A percentile compares a stretch with the other conserved stretches of the same genome.
phyloP scores from a whole-genome alignment of 306 rosid genomes.

The Argentina anserina region DNA sequence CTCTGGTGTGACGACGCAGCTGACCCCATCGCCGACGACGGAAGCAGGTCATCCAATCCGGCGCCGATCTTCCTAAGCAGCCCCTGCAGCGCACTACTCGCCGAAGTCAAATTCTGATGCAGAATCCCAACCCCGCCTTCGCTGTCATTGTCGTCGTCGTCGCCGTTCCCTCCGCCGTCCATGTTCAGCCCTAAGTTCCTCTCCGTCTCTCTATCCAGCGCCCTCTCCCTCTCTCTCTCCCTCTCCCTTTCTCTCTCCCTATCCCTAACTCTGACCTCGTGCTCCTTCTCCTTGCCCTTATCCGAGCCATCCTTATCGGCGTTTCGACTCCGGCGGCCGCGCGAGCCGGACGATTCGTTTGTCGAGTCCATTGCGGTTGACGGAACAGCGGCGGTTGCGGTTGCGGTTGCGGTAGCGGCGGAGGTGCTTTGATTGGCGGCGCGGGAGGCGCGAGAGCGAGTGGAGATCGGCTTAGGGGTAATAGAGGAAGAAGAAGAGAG shows the following conservation, averaged over 20 bases:
- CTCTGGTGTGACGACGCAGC: slow-evolving; percentile 82
- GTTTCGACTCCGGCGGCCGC: slow-evolving; percentile 66
- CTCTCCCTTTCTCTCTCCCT: slow-evolving; percentile 71
- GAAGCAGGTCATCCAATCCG: slow-evolving; percentile 91
- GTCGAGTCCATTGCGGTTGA: slow-evolving; percentile 62
- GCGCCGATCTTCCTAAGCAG: slow-evolving; percentile 92
- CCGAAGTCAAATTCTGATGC: slow-evolving; percentile 82
- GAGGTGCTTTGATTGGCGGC: no score
- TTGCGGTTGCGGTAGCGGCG: no score
- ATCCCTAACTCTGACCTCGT: slow-evolving; percentile 82
- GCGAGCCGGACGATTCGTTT: slow-evolving; percentile 85
- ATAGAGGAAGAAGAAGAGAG: slow-evolving; percentile 38
- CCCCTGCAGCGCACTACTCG: slow-evolving; percentile 98
- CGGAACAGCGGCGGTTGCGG: slow-evolving; percentile 34
- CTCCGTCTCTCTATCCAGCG: slow-evolving; percentile 46
- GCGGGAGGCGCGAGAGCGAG: slow-evolving; percentile 70
- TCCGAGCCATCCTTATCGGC: slow-evolving; percentile 65
- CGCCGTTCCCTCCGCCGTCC: slow-evolving; percentile 54
- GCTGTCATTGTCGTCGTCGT: slow-evolving; percentile 80
- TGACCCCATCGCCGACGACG: slow-evolving; percentile 71
- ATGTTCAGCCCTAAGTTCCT: slow-evolving; percentile 57
- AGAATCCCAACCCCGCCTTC: slow-evolving; percentile 77
- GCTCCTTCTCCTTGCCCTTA: slow-evolving; percentile 84
- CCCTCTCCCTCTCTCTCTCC: slow-evolving; percentile 67
- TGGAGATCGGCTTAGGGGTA: slow-evolving; percentile 35